Base-by-base conservation (phyloP, 139 green algal genomes). In the Ettlia oleoabundans region DNA sequence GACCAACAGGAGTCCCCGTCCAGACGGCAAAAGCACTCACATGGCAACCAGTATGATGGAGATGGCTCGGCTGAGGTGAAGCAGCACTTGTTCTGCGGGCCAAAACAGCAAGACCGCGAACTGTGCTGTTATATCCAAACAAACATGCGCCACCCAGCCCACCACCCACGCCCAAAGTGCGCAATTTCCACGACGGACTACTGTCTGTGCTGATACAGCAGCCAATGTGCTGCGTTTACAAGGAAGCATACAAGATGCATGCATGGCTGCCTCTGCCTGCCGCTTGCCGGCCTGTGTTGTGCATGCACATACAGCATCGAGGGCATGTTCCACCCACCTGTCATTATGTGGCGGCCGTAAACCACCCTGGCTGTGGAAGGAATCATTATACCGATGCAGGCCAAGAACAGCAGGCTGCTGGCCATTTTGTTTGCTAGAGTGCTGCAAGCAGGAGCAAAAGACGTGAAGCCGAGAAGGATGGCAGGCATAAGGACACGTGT, bases 351-450 rank as follows among this genome's bases (percentile, higher is more conserved):
- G 9, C 51, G 18, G 24, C 83, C 80, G 53, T 92, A 92, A 0
- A 92, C 33, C 30, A 61, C 35, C 43, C 53, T 75, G 35, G 89
- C 89, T 28, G 92, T 86, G 37, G 90, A 93, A 37, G 93, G 94
- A n/a, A 97, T 91, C 37, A 88, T 84, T 18, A 98, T 83, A 38
- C 86, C 92, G 69, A 98, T 94, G 85, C 84, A 90, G 28, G 92
- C 86, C 69, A 98, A 82, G 79, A 97, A 93, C 32, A 98, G 93
- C 79, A 98, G 82, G 47, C 82, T 92, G 80, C 79, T 90, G 42
- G 81, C 90, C 21, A 91, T 92, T 76, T 84, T 80, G 73, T 80
- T 80, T 35, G 73, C 51, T 4, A 79, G 35, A 3, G 72, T 67
- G 72, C 51, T 58, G 47, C 47, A 15, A 58, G 47, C n/a, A 58